Conservation (phyloP, 2,329 filamentous ascomycete species). For the Sclerotinia trifoliorum region DNA sequence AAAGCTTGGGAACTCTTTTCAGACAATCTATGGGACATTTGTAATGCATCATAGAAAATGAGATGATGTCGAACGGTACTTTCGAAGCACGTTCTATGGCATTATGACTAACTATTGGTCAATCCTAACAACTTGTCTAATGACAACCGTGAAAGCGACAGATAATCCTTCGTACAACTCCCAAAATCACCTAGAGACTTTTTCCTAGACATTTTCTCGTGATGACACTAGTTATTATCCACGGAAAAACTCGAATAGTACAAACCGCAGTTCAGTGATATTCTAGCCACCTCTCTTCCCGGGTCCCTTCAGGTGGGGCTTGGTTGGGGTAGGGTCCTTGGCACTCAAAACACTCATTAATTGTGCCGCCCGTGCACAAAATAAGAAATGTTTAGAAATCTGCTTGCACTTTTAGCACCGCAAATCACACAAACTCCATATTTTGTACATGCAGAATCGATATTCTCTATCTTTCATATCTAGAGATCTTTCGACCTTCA, state of each 20-base stretch:
- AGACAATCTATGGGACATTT: background rate
- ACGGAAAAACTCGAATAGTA: background rate
- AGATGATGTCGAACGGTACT: background rate
- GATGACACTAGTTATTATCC: background rate
- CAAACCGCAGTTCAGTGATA: background rate
- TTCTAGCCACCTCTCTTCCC: conserved; percentile 8
- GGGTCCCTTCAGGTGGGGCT: conserved; percentile 17
- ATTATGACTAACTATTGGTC: background rate
- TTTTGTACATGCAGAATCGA: conserved; percentile 4
- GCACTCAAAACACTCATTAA: conserved; percentile 3
- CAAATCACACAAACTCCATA: conserved; percentile 12
- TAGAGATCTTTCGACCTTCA: background rate
- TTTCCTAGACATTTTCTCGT: background rate
- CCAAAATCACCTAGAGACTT: background rate
- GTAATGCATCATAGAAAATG: background rate
- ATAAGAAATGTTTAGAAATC: background rate
- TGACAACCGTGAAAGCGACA: background rate
- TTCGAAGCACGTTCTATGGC: background rate
- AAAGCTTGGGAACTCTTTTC: conserved; percentile 6
- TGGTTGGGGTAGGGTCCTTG: conserved; percentile 6
- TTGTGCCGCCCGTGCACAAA: conserved; percentile 16
- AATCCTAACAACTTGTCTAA: background rate
- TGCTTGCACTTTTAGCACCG: conserved; percentile 4
- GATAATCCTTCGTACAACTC: background rate
- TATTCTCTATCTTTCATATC: conserved; percentile 10